These are phyloP conservation scores for Fusarium irregulare DNA, from an alignment of 2,329 filamentous ascomycete species.

Conservation along the genomic window DNA sequence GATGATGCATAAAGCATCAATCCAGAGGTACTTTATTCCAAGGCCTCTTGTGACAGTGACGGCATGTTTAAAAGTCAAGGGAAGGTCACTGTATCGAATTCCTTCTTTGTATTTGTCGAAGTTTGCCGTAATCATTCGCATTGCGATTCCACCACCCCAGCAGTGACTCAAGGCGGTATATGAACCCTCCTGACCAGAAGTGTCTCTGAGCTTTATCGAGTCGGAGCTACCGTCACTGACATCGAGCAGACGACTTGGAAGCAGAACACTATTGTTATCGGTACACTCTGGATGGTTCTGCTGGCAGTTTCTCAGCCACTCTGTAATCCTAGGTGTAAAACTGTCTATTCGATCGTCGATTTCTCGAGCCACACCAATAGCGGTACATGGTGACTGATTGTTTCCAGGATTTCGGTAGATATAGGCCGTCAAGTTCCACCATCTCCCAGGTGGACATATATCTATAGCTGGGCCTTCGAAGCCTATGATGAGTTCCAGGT, in stretches of 20 bases:
- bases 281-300: neutral
- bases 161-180: neutral
- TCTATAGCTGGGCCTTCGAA: neutral
- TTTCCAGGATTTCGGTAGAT: neutral
- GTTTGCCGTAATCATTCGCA: neutral
- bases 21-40: neutral
- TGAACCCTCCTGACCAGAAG: neutral
- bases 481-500: neutral
- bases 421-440: neutral
- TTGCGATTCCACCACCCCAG: neutral
- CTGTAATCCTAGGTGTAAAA: rapidly evolving
- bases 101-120: neutral
- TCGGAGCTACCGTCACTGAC: rapidly evolving
- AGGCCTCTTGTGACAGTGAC: neutral
- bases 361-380: neutral
- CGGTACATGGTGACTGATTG: rapidly evolving
- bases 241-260: neutral
- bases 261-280: rapidly evolving
- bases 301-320: rapidly evolving
- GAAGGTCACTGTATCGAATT: neutral
- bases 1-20: neutral
- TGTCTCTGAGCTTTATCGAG: neutral
- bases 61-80: neutral
- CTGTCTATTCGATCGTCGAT: neutral
- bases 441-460: neutral